Conservation (phyloP, 2,329 filamentous ascomycete genomes). For the Exophiala alcalophila region DNA sequence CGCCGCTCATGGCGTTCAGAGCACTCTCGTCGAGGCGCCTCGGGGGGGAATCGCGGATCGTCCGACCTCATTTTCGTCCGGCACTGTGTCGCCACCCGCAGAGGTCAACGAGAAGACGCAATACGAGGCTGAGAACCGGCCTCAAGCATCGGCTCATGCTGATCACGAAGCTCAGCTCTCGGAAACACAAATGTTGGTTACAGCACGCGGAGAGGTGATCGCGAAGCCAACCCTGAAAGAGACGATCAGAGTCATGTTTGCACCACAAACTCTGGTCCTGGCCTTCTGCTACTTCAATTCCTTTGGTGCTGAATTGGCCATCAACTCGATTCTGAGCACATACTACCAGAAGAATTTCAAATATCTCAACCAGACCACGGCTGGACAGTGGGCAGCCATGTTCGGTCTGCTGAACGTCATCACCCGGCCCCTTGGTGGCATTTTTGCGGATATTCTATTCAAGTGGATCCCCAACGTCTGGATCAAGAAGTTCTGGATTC, state of each 20-base stretch:
- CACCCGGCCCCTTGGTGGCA: slow-evolving; percentile 48
- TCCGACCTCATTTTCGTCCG: slow-evolving; percentile 29
- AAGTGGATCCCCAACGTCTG: slow-evolving; percentile 47
- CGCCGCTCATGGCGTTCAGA: slow-evolving; percentile 43
- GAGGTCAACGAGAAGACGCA: slow-evolving; percentile 35
- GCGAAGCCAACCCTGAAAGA: slow-evolving; percentile 62
- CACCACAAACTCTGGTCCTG: slow-evolving; percentile 54
- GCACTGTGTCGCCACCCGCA: slow-evolving; percentile 29
- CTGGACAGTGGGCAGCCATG: slow-evolving; percentile 56
- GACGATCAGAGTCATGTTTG: slow-evolving; percentile 59
- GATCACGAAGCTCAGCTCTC: slow-evolving; percentile 48
- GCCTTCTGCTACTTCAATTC: slow-evolving; percentile 58
- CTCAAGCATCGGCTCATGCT: slow-evolving; percentile 25
- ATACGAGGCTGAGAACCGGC: slow-evolving; percentile 31
- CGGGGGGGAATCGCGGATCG: slow-evolving; percentile 34
- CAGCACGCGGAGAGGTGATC: slow-evolving; percentile 58
- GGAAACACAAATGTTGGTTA: slow-evolving; percentile 48
- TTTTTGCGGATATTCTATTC: slow-evolving; percentile 58
- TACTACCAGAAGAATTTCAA: slow-evolving; percentile 60
- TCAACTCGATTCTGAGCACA: slow-evolving; percentile 59
- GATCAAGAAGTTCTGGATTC: slow-evolving; percentile 63
- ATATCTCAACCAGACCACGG: slow-evolving; percentile 52
- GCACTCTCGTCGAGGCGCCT: slow-evolving; percentile 22
- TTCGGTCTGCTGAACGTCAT: slow-evolving; percentile 53
- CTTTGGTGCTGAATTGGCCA: slow-evolving; percentile 59